Percentiles rank a stretch among this genome's conserved stretches.
These are phyloP conservation scores for Acephala macrosclerotiorum DNA, from an alignment of 2,329 filamentous ascomycete species.

Conservation along the genomic window DNA sequence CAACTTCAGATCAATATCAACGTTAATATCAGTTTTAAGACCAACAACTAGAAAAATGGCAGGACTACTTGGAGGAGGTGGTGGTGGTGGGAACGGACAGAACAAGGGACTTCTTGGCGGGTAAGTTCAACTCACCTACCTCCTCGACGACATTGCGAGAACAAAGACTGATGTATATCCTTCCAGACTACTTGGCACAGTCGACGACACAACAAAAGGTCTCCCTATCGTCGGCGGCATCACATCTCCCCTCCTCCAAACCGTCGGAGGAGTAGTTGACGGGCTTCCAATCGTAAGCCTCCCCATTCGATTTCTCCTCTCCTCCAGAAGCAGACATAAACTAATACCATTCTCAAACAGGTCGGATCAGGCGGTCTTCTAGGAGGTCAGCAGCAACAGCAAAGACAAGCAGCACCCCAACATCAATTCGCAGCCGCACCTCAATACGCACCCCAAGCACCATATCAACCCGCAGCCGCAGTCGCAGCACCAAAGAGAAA, in stretches of 20 bases:
- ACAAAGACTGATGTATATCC: neutral
- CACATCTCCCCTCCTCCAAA: constrained; percentile 37
- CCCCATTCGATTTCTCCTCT: neutral
- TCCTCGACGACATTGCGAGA: neutral
- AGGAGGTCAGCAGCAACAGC: constrained; percentile 22
- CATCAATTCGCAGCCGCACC: neutral
- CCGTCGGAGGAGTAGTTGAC: constrained; percentile 39
- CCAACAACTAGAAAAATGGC: constrained; percentile 45
- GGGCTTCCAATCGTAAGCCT: constrained; percentile 34
- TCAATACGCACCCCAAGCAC: constrained; percentile 3
- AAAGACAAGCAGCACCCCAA: constrained; percentile 19
- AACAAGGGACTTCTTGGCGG: constrained; percentile 13
- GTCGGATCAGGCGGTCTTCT: constrained; percentile 29
- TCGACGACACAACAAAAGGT: constrained; percentile 38
- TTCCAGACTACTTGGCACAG: constrained; percentile 33
- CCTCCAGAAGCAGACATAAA: neutral
- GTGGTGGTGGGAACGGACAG: constrained; percentile 12
- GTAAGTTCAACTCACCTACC: neutral
- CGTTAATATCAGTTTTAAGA: neutral
- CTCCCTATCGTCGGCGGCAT: constrained; percentile 35
- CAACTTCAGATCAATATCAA: neutral
- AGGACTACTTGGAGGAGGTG: constrained; percentile 51
- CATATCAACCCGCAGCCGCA: constrained; percentile 10
- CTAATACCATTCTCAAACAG: constrained; percentile 20
- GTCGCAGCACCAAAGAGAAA: constrained; percentile 7